These are phyloP conservation scores for Trichoderma orchidacearum DNA, from an alignment of 495 filamentous ascomycete species.

Conservation along the genomic window DNA sequence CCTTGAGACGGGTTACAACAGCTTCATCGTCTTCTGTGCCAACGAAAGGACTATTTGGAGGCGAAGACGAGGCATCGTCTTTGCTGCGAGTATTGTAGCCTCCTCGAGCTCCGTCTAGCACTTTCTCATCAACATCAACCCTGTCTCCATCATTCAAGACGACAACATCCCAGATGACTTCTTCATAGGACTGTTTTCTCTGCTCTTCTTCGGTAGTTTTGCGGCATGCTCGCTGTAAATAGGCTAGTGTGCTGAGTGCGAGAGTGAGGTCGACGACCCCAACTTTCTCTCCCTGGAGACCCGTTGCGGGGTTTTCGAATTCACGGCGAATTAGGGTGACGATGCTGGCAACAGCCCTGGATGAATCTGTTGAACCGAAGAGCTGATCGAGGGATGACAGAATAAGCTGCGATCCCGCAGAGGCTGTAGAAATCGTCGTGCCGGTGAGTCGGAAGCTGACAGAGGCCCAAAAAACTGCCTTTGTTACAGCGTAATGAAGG, in stretches of 20 bases:
- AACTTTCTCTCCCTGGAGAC: constrained; percentile 44
- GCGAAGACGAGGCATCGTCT: background rate
- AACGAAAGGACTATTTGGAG: background rate
- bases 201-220: constrained; percentile 43
- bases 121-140: constrained; percentile 39
- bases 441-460: constrained; percentile 58
- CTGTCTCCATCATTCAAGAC: constrained; percentile 49
- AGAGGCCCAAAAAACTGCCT: constrained; percentile 52
- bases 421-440: constrained; percentile 45
- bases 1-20: constrained; percentile 24
- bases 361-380: constrained; percentile 66
- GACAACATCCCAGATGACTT: constrained; percentile 70
- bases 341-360: constrained; percentile 67
- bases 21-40: constrained; percentile 21
- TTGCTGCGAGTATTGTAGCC: constrained; percentile 9
- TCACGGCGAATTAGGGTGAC: constrained; percentile 60
- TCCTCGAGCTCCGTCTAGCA: constrained; percentile 16
- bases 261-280: constrained; percentile 52
- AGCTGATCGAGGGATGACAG: constrained; percentile 58
- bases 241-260: constrained; percentile 55
- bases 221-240: constrained; percentile 55
- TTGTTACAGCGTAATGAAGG: constrained; percentile 48
- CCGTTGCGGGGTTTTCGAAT: constrained; percentile 49
- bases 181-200: constrained; percentile 38
- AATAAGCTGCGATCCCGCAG: constrained; percentile 50